Base-by-base conservation (phyloP, 805 yeast species). In the Lipomyces yamanashiensis region DNA sequence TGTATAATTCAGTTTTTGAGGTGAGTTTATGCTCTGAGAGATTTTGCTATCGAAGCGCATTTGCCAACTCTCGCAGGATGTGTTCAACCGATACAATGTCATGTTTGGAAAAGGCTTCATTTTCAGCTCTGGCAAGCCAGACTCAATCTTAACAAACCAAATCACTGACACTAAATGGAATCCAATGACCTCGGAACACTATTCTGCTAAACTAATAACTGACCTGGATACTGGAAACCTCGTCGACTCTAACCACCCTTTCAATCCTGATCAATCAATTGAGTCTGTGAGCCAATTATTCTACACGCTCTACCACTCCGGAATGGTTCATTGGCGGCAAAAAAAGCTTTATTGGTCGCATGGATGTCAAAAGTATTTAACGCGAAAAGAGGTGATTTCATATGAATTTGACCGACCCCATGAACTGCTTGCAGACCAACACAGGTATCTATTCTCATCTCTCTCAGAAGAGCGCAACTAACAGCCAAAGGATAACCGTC, bases 1-100 rank as follows among this genome's bases (percentile, higher is more conserved):
- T 43, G 17, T 43, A 43, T 43, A 43, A 43, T 43, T 43, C 19
- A 15, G n/a, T 43, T 43, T n/a, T 43, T 7, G 47, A 43, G 47
- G 47, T 43, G 15, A 13, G 19, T 43, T 43, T 43, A 28, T 28
- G 28, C 28, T 28, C 28, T 28, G 2, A 6, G 6, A 12, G 17
- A 1, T 43, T 12, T 2, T 43, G n/a, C 47, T n/a, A 43, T n/a
- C 10, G 17, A n/a, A 13, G n/a, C n/a, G n/a, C 45, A 13, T 17
- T n/a, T 8, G 47, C 47, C 13, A 10, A 43, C 9, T 47, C 15
- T n/a, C 36, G 10, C 40, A 58, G 56, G 79, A 75, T 13, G 62
- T 58, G 5, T 36, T 41, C 17, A 52, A 43, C 23, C 54, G 56
- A 15, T 44, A 47, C 53, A 58, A 58, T 44, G 15, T 41, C 10